Evolutionary conservation across 495 filamentous ascomycete species (phyloP).

Genomic region (Letharia lupina): DNA sequence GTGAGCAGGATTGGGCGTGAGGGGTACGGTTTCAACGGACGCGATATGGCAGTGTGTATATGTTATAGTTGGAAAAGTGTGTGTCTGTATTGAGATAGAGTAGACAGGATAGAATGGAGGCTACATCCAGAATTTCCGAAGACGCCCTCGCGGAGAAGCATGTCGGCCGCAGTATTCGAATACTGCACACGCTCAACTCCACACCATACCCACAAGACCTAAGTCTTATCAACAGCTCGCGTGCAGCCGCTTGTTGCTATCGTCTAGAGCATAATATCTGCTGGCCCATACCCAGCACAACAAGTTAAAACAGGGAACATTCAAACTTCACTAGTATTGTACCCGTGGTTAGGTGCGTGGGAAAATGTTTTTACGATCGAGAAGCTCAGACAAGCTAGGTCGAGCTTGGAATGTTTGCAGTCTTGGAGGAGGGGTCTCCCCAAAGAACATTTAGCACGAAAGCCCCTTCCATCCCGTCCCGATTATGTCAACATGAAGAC

Average conservation of each 20-base stretch:
- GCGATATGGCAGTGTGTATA: too few species aligned
- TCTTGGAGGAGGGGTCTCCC: too few species aligned
- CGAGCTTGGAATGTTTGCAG: too few species aligned
- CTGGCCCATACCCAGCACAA: conserved; percentile 10
- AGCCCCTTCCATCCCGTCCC: too few species aligned
- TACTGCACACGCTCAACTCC: neutral
- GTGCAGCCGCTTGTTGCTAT: neutral
- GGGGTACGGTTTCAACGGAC: neutral
- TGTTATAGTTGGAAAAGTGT: too few species aligned
- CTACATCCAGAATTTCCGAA: neutral
- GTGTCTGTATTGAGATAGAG: neutral
- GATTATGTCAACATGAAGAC: too few species aligned
- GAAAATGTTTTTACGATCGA: too few species aligned
- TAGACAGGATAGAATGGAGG: neutral
- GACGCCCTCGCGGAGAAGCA: neutral
- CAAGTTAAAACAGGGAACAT: too few species aligned
- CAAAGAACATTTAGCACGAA: too few species aligned
- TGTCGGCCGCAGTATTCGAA: neutral
- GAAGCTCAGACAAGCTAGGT: too few species aligned
- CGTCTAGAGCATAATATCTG: neutral
- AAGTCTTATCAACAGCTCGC: neutral
- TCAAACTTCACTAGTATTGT: too few species aligned
- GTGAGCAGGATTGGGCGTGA: neutral
- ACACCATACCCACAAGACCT: neutral
- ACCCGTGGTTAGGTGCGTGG: too few species aligned